Percentiles rank a stretch among this genome's conserved stretches.
Conservation (phyloP, 352 stramenopile genomes). For the Globisporangium echinulatum region DNA sequence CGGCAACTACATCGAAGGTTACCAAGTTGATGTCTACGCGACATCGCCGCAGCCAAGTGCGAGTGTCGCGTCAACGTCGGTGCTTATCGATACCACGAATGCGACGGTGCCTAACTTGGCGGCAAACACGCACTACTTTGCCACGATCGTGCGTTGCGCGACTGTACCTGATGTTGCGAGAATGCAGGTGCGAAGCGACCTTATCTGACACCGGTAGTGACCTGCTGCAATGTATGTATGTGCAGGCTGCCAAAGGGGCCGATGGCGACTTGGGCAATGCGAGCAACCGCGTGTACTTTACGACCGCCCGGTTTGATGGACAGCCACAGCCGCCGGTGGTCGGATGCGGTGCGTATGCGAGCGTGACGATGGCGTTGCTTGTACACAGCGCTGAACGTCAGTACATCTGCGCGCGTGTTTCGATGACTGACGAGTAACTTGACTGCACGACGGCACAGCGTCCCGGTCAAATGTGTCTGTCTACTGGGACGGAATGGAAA, state of each 20-base stretch:
- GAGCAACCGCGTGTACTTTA: conserved; percentile 38
- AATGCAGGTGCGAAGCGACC: background rate
- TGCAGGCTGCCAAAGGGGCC: conserved; percentile 23
- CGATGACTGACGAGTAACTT: background rate
- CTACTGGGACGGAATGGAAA: conserved; percentile 24
- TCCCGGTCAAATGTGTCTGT: conserved; percentile 24
- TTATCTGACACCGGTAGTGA: background rate
- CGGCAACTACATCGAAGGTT: conserved; percentile 33
- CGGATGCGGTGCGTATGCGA: conserved; percentile 38
- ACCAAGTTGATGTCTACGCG: conserved; percentile 20
- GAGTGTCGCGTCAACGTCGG: conserved; percentile 1
- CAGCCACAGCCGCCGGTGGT: conserved; percentile 38
- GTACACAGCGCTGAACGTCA: too few species aligned
- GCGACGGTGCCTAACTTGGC: conserved; percentile 19
- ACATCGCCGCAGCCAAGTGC: background rate
- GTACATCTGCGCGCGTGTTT: too few species aligned
- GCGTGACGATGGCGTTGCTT: background rate
- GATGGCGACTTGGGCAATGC: conserved; percentile 20
- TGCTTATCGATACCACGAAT: conserved; percentile 16
- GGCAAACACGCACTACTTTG: conserved; percentile 27
- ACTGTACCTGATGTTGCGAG: background rate
- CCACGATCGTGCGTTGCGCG: conserved; percentile 33
- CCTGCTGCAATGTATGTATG: background rate
- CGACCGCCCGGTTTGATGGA: conserved; percentile 18
- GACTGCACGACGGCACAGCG: conserved; percentile 11